Evolutionary conservation across 2,329 filamentous ascomycete species (phyloP).

Genomic region (Fusarium poae): DNA sequence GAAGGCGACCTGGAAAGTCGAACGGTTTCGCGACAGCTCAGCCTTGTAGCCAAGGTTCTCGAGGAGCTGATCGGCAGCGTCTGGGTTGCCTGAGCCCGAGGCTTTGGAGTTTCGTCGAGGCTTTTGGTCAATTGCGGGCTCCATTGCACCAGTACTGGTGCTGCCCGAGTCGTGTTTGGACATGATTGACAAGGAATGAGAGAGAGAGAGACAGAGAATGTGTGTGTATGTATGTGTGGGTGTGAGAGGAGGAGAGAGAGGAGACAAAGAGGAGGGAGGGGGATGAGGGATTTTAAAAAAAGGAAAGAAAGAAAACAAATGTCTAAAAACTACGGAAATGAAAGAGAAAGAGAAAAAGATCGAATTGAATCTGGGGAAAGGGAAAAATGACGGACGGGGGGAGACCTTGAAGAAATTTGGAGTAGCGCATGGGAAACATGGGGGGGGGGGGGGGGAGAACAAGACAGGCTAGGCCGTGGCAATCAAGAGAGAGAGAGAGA

Average conservation of each 20-base stretch:
- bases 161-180: conserved; percentile 44
- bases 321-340: not conserved
- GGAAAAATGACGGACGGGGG: conserved; percentile 11
- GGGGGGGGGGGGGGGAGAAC: conserved; percentile 1
- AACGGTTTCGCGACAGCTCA: conserved; percentile 73
- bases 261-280: not conserved
- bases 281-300: conserved; percentile 27
- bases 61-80: conserved; percentile 71
- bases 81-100: conserved; percentile 41
- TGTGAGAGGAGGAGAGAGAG: not conserved
- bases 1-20: conserved; percentile 77
- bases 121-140: conserved; percentile 48
- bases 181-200: conserved; percentile 5
- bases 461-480: conserved; percentile 24
- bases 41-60: conserved; percentile 75
- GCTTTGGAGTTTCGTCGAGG: conserved; percentile 45
- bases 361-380: conserved; percentile 33
- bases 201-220: not conserved
- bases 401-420: conserved; percentile 32
- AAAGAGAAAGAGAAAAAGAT: not conserved
- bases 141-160: conserved; percentile 37
- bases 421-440: conserved; percentile 22
- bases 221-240: no score
- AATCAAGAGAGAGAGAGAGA: conserved; percentile 6
- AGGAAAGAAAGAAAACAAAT: not conserved